phyloP scores from a whole-genome alignment of 2,329 filamentous ascomycete genomes.

The Hypocrella siamensis region DNA sequence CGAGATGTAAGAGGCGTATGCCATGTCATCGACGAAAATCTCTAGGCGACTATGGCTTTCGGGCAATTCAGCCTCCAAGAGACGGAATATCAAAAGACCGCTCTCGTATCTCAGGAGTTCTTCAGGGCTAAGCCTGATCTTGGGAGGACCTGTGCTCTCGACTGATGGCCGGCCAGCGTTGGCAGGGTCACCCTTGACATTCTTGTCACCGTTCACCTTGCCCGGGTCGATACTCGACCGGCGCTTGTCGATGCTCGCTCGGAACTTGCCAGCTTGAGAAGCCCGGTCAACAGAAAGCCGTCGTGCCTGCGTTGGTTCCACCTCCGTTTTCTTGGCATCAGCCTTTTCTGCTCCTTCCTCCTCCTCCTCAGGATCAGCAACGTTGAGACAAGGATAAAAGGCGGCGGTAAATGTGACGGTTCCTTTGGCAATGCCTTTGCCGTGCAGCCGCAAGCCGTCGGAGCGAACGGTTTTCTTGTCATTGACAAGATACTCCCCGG shows the following conservation, averaged over 20 bases:
- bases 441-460: conserved; percentile 57
- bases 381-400: conserved; percentile 80
- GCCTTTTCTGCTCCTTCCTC: conserved; percentile 24
- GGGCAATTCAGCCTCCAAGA: conserved; percentile 77
- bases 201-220: conserved; percentile 6
- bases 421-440: conserved; percentile 63
- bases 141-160: conserved; percentile 44
- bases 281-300: conserved; percentile 8
- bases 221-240: conserved; percentile 1
- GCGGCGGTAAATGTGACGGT: conserved; percentile 65
- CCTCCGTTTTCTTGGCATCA: conserved; percentile 1
- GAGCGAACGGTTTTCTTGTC: conserved; percentile 56
- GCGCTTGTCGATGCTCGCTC: conserved; percentile 17
- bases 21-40: conserved; percentile 85
- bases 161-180: conserved; percentile 15
- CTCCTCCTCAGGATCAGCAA: conserved; percentile 81
- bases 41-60: conserved; percentile 66
- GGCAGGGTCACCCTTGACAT: conserved; percentile 15
- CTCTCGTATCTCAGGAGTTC: conserved; percentile 79
- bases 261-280: conserved; percentile 26
- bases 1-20: conserved; percentile 77
- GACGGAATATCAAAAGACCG: conserved; percentile 84
- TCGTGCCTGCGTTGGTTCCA: conserved; percentile 2
- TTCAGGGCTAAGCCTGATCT: conserved; percentile 62
- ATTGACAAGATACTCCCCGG: conserved; percentile 65